These are phyloP conservation scores for Phaeophleospora eucalypticola DNA, from an alignment of 2,329 filamentous ascomycete genomes.

Conservation along the genomic window DNA sequence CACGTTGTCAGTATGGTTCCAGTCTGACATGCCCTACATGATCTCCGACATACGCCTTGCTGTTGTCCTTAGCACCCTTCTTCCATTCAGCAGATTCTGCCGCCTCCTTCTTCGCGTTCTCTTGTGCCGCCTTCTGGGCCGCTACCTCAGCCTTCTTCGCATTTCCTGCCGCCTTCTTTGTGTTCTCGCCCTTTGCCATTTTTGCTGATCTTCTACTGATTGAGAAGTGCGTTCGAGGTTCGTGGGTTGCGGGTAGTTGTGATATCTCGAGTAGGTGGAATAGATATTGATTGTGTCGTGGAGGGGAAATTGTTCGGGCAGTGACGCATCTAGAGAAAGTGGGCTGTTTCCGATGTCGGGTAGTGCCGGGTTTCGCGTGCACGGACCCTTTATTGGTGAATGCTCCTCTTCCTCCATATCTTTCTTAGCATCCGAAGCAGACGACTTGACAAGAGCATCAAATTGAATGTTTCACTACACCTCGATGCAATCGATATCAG, in stretches of 20 bases:
- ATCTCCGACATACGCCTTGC: conserved; percentile 70
- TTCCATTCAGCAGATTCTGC: conserved; percentile 74
- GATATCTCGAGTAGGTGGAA: not conserved
- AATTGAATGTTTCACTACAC: no score
- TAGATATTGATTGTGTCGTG: not conserved
- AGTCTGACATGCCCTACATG: not conserved
- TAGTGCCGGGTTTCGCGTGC: not conserved
- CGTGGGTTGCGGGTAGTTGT: not conserved
- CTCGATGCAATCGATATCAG: no score
- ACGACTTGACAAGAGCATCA: no score
- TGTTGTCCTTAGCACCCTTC: conserved; percentile 76
- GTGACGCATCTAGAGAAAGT: conserved; percentile 8
- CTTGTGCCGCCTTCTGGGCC: conserved; percentile 69
- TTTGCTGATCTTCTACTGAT: not conserved
- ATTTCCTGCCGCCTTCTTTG: conserved; percentile 85
- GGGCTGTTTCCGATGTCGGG: conserved; percentile 3
- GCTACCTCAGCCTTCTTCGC: conserved; percentile 89
- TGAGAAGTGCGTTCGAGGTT: not conserved
- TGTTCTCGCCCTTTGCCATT: conserved; percentile 57
- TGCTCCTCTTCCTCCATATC: no score
- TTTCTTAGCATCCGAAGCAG: no score
- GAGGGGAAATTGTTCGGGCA: conserved; percentile 1
- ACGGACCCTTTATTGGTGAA: not conserved
- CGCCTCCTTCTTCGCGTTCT: conserved; percentile 61
- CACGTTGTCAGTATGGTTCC: conserved; percentile 3